Percentiles rank a stretch among this genome's conserved stretches.
Conservation (phyloP, 345 rosid species). For the Melastoma malabathricum region DNA sequence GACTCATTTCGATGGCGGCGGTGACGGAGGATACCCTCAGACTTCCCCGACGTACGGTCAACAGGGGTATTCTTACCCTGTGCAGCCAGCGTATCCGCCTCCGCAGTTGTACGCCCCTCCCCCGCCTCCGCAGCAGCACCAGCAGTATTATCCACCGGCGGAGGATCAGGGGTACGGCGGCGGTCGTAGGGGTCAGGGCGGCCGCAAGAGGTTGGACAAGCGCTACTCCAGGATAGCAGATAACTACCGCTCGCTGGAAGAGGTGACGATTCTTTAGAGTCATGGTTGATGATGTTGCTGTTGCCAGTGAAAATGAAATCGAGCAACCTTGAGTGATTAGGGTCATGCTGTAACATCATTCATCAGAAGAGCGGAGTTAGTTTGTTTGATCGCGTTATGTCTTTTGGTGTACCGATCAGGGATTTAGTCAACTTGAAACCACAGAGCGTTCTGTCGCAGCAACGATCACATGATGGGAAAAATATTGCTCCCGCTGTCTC, state of each 20-base stretch:
- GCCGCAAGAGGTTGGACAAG: constrained; percentile 46
- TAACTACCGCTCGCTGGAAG: constrained; percentile 54
- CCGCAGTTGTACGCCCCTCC: constrained; percentile 9
- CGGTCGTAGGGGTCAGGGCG: constrained; percentile 4
- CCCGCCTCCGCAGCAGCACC: constrained; percentile 2
- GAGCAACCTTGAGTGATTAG: not conserved
- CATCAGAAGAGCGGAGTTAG: too few species aligned
- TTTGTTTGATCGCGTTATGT: too few species aligned
- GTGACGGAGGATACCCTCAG: constrained; percentile 17
- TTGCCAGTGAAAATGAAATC: not conserved
- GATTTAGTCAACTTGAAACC: too few species aligned
- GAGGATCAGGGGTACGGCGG: constrained; percentile 5
- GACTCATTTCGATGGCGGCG: constrained; percentile 27
- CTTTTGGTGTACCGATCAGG: too few species aligned
- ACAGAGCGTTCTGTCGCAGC: too few species aligned
- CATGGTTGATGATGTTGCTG: not conserved
- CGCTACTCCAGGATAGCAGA: constrained; percentile 66
- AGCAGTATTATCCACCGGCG: constrained; percentile 9
- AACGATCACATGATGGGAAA: too few species aligned
- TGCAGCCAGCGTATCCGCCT: constrained; percentile 1
- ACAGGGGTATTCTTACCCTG: constrained; percentile 11
- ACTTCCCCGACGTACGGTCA: constrained; percentile 19
- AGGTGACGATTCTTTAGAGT: constrained; percentile 28
- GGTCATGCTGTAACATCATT: not conserved
- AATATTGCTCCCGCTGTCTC: too few species aligned